Conservation (phyloP, 1,139 yeast genomes). For the Kodamaea ohmeri region DNA sequence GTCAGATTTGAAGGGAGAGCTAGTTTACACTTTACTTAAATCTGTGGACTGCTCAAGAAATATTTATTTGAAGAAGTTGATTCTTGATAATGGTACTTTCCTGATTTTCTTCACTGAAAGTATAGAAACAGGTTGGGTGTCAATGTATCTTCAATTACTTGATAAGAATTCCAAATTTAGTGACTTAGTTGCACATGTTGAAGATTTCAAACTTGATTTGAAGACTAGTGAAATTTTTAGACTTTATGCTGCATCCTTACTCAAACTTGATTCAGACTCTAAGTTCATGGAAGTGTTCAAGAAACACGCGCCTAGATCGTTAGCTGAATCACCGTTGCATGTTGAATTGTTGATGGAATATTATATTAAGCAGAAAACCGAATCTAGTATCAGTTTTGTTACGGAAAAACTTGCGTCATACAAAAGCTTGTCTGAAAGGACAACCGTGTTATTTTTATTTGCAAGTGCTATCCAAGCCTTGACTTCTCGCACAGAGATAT, state of each 20-base stretch:
- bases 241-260: conserved; percentile 17
- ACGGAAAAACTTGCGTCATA: conserved; percentile 10
- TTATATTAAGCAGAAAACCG: conserved; percentile 17
- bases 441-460: conserved; percentile 21
- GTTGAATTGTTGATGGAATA: conserved; percentile 24
- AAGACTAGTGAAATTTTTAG: conserved; percentile 10
- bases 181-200: conserved; percentile 14
- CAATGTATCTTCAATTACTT: conserved; percentile 21
- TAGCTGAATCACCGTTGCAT: conserved; percentile 7
- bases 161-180: conserved; percentile 11
- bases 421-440: conserved; percentile 13
- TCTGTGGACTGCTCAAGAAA: conserved; percentile 17
- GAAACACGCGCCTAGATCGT: conserved; percentile 9
- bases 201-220: conserved; percentile 10
- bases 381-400: conserved; percentile 19
- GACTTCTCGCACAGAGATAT: conserved; percentile 4
- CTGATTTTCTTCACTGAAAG: conserved; percentile 14
- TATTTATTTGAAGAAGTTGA: conserved; percentile 19
- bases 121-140: conserved; percentile 19
- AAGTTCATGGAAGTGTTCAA: conserved; percentile 20
- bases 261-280: conserved; percentile 15
- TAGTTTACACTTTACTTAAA: conserved; percentile 12
- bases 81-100: conserved; percentile 15
- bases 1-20: conserved; percentile 9
- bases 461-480: conserved; percentile 24